These are phyloP conservation scores for Stromatinia cepivora DNA, from an alignment of 2,329 filamentous ascomycete genomes.

Conservation along the genomic window DNA sequence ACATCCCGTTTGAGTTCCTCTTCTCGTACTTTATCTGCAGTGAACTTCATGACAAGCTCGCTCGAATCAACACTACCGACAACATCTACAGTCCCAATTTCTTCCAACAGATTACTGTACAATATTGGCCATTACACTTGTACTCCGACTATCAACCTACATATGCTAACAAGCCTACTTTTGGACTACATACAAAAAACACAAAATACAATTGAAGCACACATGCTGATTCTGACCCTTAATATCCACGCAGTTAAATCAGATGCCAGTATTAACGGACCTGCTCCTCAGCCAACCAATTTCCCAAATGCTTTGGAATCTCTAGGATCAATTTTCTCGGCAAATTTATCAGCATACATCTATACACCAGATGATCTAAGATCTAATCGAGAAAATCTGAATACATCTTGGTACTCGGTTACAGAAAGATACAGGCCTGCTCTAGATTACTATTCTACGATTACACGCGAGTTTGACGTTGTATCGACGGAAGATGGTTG, in stretches of 20 bases:
- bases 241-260: constrained; percentile 60
- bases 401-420: constrained; percentile 56
- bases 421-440: constrained; percentile 47
- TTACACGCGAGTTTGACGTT: constrained; percentile 35
- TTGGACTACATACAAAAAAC: constrained; percentile 55
- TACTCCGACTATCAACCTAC: constrained; percentile 52
- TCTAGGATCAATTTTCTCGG: constrained; percentile 50
- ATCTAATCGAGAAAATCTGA: constrained; percentile 56
- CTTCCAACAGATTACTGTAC: constrained; percentile 41
- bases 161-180: constrained; percentile 51
- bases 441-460: constrained; percentile 52
- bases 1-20: not conserved
- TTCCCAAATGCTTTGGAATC: constrained; percentile 49
- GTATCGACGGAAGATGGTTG: constrained; percentile 58
- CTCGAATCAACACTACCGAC: constrained; percentile 31
- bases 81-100: constrained; percentile 26
- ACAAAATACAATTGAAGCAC: constrained; percentile 55
- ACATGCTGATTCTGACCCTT: constrained; percentile 53
- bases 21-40: not conserved
- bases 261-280: constrained; percentile 46
- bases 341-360: constrained; percentile 50
- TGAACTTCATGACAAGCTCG: constrained; percentile 24
- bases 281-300: constrained; percentile 43
- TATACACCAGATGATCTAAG: constrained; percentile 54
- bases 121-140: constrained; percentile 57